Conservation (phyloP, 2,329 filamentous ascomycete genomes). For the Phaeophleospora eucalypticola region DNA sequence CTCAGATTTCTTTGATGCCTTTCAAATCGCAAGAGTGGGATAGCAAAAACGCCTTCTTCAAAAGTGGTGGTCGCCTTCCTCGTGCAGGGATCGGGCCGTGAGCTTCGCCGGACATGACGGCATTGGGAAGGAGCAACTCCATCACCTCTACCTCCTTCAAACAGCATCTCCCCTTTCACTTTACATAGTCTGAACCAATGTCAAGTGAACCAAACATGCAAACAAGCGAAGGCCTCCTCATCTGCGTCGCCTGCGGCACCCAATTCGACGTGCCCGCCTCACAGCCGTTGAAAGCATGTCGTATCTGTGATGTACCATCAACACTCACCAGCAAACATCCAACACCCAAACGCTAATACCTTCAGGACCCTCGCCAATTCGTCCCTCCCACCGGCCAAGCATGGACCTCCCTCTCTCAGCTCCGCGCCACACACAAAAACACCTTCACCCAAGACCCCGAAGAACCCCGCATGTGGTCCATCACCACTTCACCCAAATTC, state of each 20-base stretch:
- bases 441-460: slow-evolving; percentile 47
- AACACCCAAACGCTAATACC: background rate
- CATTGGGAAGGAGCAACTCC: background rate
- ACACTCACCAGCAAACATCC: background rate
- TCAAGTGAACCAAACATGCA: slow-evolving; percentile 1
- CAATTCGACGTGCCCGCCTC: slow-evolving; percentile 58
- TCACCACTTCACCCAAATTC: slow-evolving; percentile 47
- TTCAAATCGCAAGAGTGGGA: too few species aligned
- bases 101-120: background rate
- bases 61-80: background rate
- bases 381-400: slow-evolving; percentile 61
- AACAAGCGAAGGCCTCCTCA: slow-evolving; percentile 42
- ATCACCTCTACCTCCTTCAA: too few species aligned
- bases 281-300: slow-evolving; percentile 52
- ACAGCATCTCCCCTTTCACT: background rate
- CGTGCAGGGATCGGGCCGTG: background rate
- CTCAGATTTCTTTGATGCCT: too few species aligned
- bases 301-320: slow-evolving; percentile 67
- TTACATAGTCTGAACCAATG: too few species aligned
- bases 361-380: slow-evolving; percentile 61
- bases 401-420: slow-evolving; percentile 57
- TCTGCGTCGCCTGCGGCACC: slow-evolving; percentile 67
- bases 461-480: slow-evolving; percentile 44
- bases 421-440: slow-evolving; percentile 48
- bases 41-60: too few species aligned